Conservation (phyloP, 495 filamentous ascomycete species). For the Paragyromitra xinjiangensis region DNA sequence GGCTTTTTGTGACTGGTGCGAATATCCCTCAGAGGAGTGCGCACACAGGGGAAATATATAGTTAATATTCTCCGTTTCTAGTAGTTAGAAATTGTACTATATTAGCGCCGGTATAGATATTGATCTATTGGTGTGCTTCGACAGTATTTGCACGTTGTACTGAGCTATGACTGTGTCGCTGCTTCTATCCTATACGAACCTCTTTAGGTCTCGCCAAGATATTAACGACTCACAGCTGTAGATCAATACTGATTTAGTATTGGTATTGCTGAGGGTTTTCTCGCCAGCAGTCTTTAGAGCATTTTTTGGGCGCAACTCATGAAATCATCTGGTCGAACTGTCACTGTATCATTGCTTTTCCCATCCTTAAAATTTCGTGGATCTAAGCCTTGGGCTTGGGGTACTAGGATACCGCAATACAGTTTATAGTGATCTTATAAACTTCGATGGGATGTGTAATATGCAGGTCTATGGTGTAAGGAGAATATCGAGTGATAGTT, state of each 20-base stretch:
- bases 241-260: background rate
- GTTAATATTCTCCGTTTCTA: background rate
- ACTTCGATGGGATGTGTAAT: background rate
- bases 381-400: too few species aligned
- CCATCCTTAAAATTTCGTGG: too few species aligned
- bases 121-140: background rate
- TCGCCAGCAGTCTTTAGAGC: background rate
- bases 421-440: background rate
- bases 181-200: background rate
- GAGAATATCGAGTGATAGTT: slow-evolving; percentile 31
- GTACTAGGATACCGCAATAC: background rate
- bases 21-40: slow-evolving; percentile 1
- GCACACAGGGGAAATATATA: background rate
- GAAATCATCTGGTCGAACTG: too few species aligned
- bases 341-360: too few species aligned
- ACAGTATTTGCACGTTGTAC: background rate
- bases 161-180: background rate
- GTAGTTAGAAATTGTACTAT: background rate
- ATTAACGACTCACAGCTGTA: background rate
- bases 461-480: background rate
- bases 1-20: background rate
- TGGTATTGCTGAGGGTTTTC: background rate
- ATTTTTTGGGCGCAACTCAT: too few species aligned
- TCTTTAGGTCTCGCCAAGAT: background rate
- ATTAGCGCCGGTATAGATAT: background rate